Evolutionary conservation across 768 basidiomycete species (phyloP).

Genomic region (Lentinus brumalis): DNA sequence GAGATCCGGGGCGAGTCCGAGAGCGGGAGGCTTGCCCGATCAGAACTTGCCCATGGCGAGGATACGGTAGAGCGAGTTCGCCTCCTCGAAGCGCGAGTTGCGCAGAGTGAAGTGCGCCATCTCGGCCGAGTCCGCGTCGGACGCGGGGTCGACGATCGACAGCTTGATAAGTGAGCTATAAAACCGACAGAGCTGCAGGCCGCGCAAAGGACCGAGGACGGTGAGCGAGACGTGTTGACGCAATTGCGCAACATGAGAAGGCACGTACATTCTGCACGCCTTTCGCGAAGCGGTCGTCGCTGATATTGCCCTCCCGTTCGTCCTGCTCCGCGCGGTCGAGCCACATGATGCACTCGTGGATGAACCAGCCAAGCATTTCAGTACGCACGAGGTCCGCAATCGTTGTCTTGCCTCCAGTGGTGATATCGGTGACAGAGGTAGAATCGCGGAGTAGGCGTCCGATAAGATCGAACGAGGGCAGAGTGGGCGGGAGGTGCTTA

Average conservation of each 20-base stretch:
- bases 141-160: constrained; percentile 60
- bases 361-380: constrained; percentile 70
- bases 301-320: constrained; percentile 65
- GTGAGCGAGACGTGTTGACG: constrained; percentile 10
- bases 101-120: constrained; percentile 78
- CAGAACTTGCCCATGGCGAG: constrained; percentile 49
- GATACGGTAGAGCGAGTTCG: constrained; percentile 68
- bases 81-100: constrained; percentile 75
- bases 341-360: constrained; percentile 70
- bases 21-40: neutral
- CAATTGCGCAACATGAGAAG: neutral
- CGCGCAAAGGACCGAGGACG: neutral
- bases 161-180: constrained; percentile 71
- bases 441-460: constrained; percentile 68
- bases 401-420: constrained; percentile 52
- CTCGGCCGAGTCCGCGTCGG: constrained; percentile 68
- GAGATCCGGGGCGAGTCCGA: neutral
- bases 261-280: constrained; percentile 67
- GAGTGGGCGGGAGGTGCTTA: constrained; percentile 65
- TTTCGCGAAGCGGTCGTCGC: constrained; percentile 73
- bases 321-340: constrained; percentile 71
- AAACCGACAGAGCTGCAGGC: constrained; percentile 69
- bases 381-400: constrained; percentile 64
- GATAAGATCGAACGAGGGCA: constrained; percentile 73
- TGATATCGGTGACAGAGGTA: constrained; percentile 44